A percentile compares a stretch with the other conserved stretches of the same genome.
These are phyloP conservation scores for Carnegiea gigantea DNA, from an alignment of 179 eudicot genomes.

Conservation along the genomic window DNA sequence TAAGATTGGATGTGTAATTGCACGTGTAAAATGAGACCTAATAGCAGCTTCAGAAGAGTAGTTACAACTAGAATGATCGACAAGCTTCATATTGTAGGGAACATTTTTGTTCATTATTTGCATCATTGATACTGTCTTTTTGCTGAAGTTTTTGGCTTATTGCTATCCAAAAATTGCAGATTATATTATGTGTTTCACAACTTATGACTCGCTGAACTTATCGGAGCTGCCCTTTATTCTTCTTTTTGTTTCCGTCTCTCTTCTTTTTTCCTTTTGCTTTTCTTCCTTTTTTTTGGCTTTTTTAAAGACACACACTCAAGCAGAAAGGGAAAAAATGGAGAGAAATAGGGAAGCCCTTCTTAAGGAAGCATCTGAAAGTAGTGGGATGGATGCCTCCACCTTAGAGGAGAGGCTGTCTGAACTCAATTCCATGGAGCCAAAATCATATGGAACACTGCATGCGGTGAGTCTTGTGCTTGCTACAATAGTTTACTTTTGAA, in stretches of 20 bases:
- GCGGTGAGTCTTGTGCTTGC: conserved; percentile 55
- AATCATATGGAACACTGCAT: conserved; percentile 75
- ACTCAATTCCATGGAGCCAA: conserved; percentile 54
- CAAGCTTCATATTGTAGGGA: no score
- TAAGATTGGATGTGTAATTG: neutral
- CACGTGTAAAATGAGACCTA: neutral
- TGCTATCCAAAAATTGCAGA: neutral
- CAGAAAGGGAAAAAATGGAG: conserved; percentile 78
- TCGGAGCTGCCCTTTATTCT: conserved; percentile 7
- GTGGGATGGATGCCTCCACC: conserved; percentile 35
- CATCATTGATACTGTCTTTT: neutral
- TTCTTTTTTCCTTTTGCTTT: neutral
- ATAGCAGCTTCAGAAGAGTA: no score
- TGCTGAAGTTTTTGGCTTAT: neutral
- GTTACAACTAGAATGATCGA: no score
- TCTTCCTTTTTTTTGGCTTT: neutral
- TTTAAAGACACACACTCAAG: conserved; percentile 88
- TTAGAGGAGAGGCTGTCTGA: conserved; percentile 50
- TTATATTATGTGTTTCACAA: conserved; percentile 14
- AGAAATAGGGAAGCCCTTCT: conserved; percentile 64
- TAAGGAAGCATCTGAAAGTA: conserved; percentile 53
- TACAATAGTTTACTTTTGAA: neutral
- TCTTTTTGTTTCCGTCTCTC: no score
- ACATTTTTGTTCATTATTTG: neutral
- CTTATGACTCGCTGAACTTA: conserved; percentile 23